Base-by-base conservation (phyloP, 192 early-diverging fungal species). In the Kickxella alabastrina region DNA sequence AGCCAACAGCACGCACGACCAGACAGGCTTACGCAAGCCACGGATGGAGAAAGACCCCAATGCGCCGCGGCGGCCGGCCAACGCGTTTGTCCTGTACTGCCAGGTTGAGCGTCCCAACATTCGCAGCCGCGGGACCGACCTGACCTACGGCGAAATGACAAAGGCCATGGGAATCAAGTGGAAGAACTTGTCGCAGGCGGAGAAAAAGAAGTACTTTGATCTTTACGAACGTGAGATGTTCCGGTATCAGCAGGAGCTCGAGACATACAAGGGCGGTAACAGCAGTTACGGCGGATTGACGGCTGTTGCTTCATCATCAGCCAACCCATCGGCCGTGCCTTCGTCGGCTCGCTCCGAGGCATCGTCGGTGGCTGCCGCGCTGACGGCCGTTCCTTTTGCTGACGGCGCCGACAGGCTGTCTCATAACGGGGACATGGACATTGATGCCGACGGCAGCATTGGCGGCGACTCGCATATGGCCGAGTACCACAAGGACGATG, bases 21-120 rank as follows among this genome's bases (percentile, higher is more conserved):
- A 2, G 26, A 40, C 36, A 17, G 26, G 23, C 9, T 17, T 45
- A 13, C 52, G 65, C 14, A 58, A 59, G 37, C 34, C 65, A 19
- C 56, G 59, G 25, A 46, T 55, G 18, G 65, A 67, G 4, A 74
- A 70, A 55, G 77, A 79, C 50, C 77, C 77, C 0, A 65, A 59
- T 27, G 71, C 71, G 7, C 77, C 77, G 8, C 65, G 62, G 43
- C 65, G 71, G 10, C 77, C 77, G 10, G 70, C 71, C 7, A 79
- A 79, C 28, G 77, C 77, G 0, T 79, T 74, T 54, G 71, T 79
- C 15, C 49, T 73, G 17, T 79, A 68, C 49, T 74, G 77, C 40
- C 70, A 79, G 57, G 60, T 56, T 27, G 70, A 70, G 57, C 62
- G 71, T 13, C 64, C 71, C 10, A 59, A 54, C 24, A 62, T 75